Evolutionary conservation across 768 basidiomycete genomes (phyloP).

Genomic region (Paxillus involutus): DNA sequence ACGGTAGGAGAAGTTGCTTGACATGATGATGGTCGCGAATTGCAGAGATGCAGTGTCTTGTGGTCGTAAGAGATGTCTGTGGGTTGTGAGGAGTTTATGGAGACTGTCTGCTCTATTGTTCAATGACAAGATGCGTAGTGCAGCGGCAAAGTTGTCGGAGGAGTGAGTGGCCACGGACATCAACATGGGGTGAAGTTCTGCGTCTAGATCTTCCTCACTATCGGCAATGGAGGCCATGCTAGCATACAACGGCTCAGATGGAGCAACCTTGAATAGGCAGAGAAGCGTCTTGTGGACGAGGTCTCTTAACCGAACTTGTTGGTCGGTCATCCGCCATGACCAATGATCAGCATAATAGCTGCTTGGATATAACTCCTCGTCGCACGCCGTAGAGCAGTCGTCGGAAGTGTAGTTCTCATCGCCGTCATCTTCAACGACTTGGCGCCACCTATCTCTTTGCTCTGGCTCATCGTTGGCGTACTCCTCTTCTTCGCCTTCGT

Average conservation of each 20-base stretch:
- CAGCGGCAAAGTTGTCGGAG: conserved; percentile 52
- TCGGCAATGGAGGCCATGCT: conserved; percentile 40
- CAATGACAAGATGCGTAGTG: conserved; percentile 50
- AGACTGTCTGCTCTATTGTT: conserved; percentile 38
- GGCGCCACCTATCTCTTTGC: background rate
- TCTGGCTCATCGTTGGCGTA: background rate
- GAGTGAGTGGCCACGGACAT: conserved; percentile 44
- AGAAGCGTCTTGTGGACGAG: conserved; percentile 47
- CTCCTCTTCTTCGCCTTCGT: conserved; percentile 29
- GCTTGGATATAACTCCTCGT: conserved; percentile 26
- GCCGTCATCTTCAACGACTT: conserved; percentile 32
- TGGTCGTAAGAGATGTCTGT: conserved; percentile 60
- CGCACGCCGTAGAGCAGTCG: conserved; percentile 18
- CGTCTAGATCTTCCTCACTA: conserved; percentile 33
- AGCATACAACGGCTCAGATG: conserved; percentile 46
- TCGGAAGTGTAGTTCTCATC: conserved; percentile 28
- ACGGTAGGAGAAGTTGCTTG: conserved; percentile 25
- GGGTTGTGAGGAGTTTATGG: conserved; percentile 40
- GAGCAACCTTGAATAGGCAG: conserved; percentile 48
- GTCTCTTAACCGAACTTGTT: conserved; percentile 40
- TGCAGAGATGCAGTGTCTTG: conserved; percentile 52
- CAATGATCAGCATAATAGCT: conserved; percentile 52
- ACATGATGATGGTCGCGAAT: conserved; percentile 41
- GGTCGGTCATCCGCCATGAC: conserved; percentile 41
- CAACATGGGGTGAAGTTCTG: conserved; percentile 34